These are phyloP conservation scores for Pelargonium cotyledonis DNA, from an alignment of 441 rosid genomes.

Conservation along the genomic window DNA sequence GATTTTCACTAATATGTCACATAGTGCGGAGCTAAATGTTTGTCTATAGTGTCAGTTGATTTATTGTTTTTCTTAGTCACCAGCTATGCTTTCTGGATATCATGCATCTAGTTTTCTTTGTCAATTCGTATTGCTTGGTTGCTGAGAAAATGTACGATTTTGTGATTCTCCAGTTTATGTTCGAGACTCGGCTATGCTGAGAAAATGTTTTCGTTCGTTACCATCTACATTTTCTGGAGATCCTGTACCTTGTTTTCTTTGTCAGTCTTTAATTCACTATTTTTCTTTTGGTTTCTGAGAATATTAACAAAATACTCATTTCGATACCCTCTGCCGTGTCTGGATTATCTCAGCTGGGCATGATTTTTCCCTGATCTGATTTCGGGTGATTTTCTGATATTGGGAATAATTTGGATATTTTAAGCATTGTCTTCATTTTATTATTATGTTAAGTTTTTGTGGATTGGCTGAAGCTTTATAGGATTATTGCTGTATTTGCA, in stretches of 20 bases:
- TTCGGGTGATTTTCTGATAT: too few species aligned
- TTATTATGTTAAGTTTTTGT: not conserved
- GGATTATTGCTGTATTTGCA: not conserved
- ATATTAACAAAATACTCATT: too few species aligned
- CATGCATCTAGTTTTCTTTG: not conserved
- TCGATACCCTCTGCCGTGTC: too few species aligned
- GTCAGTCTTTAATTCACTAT: not conserved
- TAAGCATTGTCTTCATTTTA: not conserved
- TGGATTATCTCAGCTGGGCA: too few species aligned
- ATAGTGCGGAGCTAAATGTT: not conserved
- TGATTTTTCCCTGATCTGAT: too few species aligned
- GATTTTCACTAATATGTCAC: not conserved
- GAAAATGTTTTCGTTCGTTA: too few species aligned
- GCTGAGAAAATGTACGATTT: not conserved
- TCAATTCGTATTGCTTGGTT: not conserved
- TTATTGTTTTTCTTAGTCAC: not conserved
- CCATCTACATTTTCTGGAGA: too few species aligned
- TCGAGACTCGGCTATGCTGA: too few species aligned
- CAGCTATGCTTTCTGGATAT: not conserved
- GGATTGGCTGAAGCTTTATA: not conserved
- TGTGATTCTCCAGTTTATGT: too few species aligned
- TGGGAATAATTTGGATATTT: not conserved
- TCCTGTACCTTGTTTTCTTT: not conserved
- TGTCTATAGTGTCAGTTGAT: not conserved
- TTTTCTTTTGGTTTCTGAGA: too few species aligned